Percentiles rank a stretch among this genome's conserved stretches.
Conservation (phyloP, 2,329 filamentous ascomycete genomes). For the Ophiostoma populinum region DNA sequence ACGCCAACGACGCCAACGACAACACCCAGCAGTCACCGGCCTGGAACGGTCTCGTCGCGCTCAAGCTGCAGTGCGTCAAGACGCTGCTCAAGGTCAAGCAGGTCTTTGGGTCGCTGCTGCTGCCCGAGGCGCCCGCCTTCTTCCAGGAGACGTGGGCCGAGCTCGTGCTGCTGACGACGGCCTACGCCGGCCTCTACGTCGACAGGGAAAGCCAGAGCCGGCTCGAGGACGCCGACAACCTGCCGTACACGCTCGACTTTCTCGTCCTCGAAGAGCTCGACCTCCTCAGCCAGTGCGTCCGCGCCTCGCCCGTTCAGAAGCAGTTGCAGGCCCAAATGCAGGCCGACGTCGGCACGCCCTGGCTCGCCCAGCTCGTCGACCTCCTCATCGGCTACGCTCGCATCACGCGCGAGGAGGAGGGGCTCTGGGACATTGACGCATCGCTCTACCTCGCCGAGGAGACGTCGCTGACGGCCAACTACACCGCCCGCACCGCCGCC, state of each 20-base stretch:
- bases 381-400: constrained; percentile 72
- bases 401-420: constrained; percentile 84
- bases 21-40: constrained; percentile 38
- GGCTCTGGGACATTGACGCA: constrained; percentile 90
- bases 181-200: constrained; percentile 75
- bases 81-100: constrained; percentile 75
- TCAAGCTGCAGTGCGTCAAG: constrained; percentile 91
- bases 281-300: constrained; percentile 79
- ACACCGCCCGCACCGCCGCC: constrained; percentile 82
- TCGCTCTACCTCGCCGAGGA: constrained; percentile 93
- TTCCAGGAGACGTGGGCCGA: constrained; percentile 87
- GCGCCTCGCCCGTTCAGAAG: constrained; percentile 72
- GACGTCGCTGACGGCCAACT: constrained; percentile 86
- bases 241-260: constrained; percentile 92
- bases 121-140: constrained; percentile 64
- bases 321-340: constrained; percentile 71
- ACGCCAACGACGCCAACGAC: constrained; percentile 25
- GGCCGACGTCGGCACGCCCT: constrained; percentile 41
- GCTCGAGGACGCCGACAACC: constrained; percentile 71
- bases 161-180: constrained; percentile 50
- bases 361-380: constrained; percentile 78
- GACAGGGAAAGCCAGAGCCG: constrained; percentile 71
- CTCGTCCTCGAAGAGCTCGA: constrained; percentile 87
- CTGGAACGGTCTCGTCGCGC: constrained; percentile 67
- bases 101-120: constrained; percentile 66